phyloP scores from a whole-genome alignment of 2,329 filamentous ascomycete genomes.

The Verticillium dahliae region DNA sequence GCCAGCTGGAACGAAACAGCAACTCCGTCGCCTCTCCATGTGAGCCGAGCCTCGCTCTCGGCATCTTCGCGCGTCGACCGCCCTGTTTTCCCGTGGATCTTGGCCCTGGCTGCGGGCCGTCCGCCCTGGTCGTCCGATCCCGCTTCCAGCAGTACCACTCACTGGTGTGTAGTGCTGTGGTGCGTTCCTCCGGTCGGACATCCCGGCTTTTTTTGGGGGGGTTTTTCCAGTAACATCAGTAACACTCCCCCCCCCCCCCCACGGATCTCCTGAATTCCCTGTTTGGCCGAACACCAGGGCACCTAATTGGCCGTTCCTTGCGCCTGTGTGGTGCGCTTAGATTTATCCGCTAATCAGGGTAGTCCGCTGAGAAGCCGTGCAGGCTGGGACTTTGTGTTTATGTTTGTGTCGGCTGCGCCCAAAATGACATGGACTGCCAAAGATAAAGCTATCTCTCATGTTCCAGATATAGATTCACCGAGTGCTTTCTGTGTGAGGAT shows the following conservation, averaged over 20 bases:
- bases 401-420: not conserved
- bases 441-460: not conserved
- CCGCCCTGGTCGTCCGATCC: not conserved
- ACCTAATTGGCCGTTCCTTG: not conserved
- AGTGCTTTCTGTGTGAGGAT: not conserved
- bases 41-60: not conserved
- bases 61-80: not conserved
- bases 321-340: not conserved
- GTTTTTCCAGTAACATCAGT: too few species aligned
- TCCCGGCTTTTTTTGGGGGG: not conserved
- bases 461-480: not conserved
- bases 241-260: not conserved
- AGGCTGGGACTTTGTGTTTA: not conserved
- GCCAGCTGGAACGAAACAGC: not conserved
- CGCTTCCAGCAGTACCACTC: not conserved
- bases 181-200: not conserved
- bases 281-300: not conserved
- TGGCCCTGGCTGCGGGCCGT: not conserved
- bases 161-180: not conserved
- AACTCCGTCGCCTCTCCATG: not conserved
- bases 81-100: not conserved
- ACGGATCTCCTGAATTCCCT: not conserved
- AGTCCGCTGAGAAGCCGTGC: not conserved
- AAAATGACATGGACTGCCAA: not conserved
- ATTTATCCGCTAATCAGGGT: slow-evolving; percentile 4